Base-by-base conservation (phyloP, 306 rosid genomes). In the Aeschynomene evenia region DNA sequence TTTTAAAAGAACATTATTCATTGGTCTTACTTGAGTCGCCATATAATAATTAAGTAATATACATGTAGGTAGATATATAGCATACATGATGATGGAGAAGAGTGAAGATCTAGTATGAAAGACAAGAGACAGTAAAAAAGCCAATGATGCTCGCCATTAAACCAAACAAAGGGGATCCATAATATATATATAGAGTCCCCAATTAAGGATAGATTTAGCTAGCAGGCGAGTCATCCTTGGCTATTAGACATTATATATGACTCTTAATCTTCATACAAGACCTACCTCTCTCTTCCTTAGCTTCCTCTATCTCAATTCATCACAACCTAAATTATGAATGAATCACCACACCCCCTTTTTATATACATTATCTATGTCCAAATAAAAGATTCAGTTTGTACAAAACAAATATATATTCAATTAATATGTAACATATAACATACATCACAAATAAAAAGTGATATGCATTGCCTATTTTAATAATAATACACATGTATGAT, bases 221-320 rank as follows among this genome's bases (percentile, higher is more conserved):
- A 82, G n/a, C n/a, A n/a, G 95, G 95, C 89, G 85, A 85, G 87
- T 49, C 95, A 88, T 88, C 87, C 87, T 80, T 87, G 92, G 89
- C 89, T 87, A 78, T 20, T 51, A 78, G 49, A 82, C 84, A 66
- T 20, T 51, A 78, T 42, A 82, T 83, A 66, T 75, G 85, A 76
- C 79, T 82, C 84, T 87, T 73, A 49, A 82, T 85, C 89, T 84
- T 78, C 89, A 87, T 72, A 75, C 89, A 62, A 84, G 83, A 28
- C 31, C 31, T 6, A 42, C 89, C 65, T 18, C 69, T 59, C 82
- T 82, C 84, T 84, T 80, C 79, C 31, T 28, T n/a, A n/a, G 78
- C 73, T 28, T 40, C 36, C 3, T 2, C 5, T 19, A 12, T 46
- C 61, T 57, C 7, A 22, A n/a, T 20, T 40, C 31, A 26, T 26